Percentiles rank a stretch among this genome's conserved stretches.
Evolutionary conservation across 2,329 filamentous ascomycete genomes (phyloP).

Genomic region (Fusarium cicatricum): DNA sequence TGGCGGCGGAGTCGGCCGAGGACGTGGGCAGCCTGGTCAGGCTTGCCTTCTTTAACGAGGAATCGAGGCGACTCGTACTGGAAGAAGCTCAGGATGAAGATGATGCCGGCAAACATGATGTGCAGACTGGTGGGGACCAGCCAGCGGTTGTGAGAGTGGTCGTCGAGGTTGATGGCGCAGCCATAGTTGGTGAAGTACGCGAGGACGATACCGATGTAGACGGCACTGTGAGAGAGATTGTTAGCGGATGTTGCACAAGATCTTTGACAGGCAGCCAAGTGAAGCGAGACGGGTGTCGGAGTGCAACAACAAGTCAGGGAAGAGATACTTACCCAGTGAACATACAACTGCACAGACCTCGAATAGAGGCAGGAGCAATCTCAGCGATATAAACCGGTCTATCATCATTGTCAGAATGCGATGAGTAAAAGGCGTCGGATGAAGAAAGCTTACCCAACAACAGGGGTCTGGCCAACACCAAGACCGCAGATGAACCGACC

Average conservation of each 20-base stretch:
- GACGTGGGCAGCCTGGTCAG: constrained; percentile 64
- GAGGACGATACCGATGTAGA: constrained; percentile 80
- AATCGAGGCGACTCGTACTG: constrained; percentile 76
- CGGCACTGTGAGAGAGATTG: constrained; percentile 45
- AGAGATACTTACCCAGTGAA: constrained; percentile 44
- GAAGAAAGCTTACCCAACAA: constrained; percentile 58
- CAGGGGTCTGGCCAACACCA: constrained; percentile 72
- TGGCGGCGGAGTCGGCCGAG: constrained; percentile 69
- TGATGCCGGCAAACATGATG: constrained; percentile 78
- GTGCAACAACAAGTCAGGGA: background rate
- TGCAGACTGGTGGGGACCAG: constrained; percentile 78
- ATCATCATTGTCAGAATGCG: constrained; percentile 1
- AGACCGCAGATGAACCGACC: constrained; percentile 72
- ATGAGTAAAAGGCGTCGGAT: background rate
- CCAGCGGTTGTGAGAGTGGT: constrained; percentile 59
- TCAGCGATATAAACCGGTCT: constrained; percentile 76
- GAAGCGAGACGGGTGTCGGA: too few relatives aligned
- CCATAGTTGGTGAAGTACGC: constrained; percentile 81
- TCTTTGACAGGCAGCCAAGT: too few relatives aligned
- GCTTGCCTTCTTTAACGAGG: constrained; percentile 70
- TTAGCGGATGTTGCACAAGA: too few relatives aligned
- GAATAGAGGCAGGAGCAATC: constrained; percentile 72
- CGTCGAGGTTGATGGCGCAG: constrained; percentile 57
- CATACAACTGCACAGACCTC: constrained; percentile 74
- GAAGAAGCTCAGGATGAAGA: constrained; percentile 74